These are phyloP conservation scores for Geotrichum carabidarum DNA, from an alignment of 1,139 yeast genomes.

Conservation along the genomic window DNA sequence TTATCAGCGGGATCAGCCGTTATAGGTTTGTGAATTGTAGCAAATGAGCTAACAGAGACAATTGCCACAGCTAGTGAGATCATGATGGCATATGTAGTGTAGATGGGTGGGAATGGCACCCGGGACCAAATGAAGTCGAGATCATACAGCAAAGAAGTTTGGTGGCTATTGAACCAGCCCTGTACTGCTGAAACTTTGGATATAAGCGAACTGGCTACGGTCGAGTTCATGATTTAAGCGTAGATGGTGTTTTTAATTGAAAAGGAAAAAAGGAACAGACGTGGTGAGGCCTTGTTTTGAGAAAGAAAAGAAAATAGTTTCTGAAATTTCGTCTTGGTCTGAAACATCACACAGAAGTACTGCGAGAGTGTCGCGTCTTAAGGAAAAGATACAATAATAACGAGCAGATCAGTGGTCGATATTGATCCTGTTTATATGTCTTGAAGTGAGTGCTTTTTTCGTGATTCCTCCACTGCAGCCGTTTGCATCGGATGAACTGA, in stretches of 20 bases:
- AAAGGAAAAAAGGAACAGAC: background rate
- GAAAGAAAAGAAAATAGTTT: no score
- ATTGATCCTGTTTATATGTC: no score
- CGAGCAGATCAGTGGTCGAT: no score
- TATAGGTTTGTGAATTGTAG: constrained; percentile 44
- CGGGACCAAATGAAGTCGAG: constrained; percentile 16
- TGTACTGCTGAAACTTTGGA: background rate
- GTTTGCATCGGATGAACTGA: no score
- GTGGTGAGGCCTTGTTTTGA: no score
- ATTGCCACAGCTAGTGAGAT: constrained; percentile 34
- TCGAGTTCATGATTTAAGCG: background rate
- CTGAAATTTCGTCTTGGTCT: no score
- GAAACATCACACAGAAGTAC: no score
- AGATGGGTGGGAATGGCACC: constrained; percentile 23
- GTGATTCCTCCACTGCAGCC: no score
- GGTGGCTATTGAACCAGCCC: background rate
- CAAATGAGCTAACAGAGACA: constrained; percentile 41
- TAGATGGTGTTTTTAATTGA: background rate
- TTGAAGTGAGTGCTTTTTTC: no score
- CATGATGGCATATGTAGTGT: constrained; percentile 26
- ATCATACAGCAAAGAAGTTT: constrained; percentile 6
- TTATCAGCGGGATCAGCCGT: constrained; percentile 44
- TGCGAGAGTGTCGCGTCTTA: no score
- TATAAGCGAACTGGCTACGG: background rate
- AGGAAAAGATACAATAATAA: no score